phyloP scores from a whole-genome alignment of 208 protist species.

The Strigomonas culicis region DNA sequence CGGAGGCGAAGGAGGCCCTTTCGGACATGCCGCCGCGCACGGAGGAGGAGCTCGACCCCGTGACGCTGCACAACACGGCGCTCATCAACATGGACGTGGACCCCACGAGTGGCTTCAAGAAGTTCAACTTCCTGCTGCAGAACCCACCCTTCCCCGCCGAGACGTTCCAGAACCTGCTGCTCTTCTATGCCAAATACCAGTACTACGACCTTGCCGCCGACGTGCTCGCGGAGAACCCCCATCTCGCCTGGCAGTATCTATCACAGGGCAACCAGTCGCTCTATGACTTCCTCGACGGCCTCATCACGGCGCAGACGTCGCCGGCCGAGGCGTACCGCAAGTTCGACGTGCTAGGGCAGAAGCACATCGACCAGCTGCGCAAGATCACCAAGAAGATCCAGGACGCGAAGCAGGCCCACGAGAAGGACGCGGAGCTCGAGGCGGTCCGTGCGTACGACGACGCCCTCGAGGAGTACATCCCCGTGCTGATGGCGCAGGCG shows the following conservation, averaged over 20 bases:
- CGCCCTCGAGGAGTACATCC: constrained; percentile 95
- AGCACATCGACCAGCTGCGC: constrained; percentile 94
- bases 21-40: constrained; percentile 96
- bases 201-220: constrained; percentile 97
- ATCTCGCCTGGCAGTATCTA: constrained; percentile 94
- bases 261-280: constrained; percentile 89
- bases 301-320: constrained; percentile 93
- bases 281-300: constrained; percentile 95
- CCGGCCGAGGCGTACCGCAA: constrained; percentile 96
- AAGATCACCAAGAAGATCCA: constrained; percentile 95
- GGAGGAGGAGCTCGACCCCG: constrained; percentile 96
- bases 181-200: constrained; percentile 96
- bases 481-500: constrained; percentile 95
- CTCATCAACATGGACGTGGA: constrained; percentile 97
- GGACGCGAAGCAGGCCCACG: constrained; percentile 87
- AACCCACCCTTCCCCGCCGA: constrained; percentile 95
- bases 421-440: constrained; percentile 79
- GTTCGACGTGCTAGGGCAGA: constrained; percentile 94
- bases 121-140: constrained; percentile 96
- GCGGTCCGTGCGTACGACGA: constrained; percentile 92
- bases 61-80: constrained; percentile 97
- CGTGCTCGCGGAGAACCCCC: constrained; percentile 93
- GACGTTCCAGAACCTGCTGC: constrained; percentile 96
- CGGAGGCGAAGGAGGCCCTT: constrained; percentile 92
- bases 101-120: constrained; percentile 93